Percentiles rank a stretch among this genome's conserved stretches.
Evolutionary conservation across 129 eudicot genomes (phyloP).

Genomic region (Glebionis coronaria): DNA sequence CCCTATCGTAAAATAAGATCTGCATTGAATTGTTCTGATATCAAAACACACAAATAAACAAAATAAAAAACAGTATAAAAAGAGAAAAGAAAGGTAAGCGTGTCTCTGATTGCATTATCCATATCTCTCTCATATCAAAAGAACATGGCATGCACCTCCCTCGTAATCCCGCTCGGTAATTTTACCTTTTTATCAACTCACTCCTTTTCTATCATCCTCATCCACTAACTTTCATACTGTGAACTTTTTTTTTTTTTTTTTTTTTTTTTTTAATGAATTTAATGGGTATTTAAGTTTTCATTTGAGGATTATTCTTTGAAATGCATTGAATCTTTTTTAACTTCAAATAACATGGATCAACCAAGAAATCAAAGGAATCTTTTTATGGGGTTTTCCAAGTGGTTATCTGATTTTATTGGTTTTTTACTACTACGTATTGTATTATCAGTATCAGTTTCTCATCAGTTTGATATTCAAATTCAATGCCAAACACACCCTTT

Average conservation of each 20-base stretch:
- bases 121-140: slow-evolving; percentile 13
- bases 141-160: slow-evolving; percentile 33
- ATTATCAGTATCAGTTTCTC: too few species aligned
- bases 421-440: too few species aligned
- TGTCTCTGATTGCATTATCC: slow-evolving; percentile 25
- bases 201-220: background rate
- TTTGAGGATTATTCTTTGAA: background rate
- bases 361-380: slow-evolving; percentile 14
- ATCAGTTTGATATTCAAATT: too few species aligned
- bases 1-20: too few species aligned
- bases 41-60: too few species aligned
- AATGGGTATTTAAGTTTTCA: too few species aligned
- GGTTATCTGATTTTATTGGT: background rate
- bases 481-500: too few species aligned
- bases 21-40: too few species aligned
- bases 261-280: background rate
- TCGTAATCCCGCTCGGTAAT: slow-evolving; percentile 38
- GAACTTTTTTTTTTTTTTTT: background rate
- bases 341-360: slow-evolving; percentile 1
- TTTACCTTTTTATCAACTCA: background rate
- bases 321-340: background rate
- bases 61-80: too few species aligned
- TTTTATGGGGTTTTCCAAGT: background rate
- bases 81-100: slow-evolving; percentile 13
- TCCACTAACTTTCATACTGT: background rate